A percentile compares a stretch with the other conserved stretches of the same genome.
These are phyloP conservation scores for Laburnicola sp. DNA, from an alignment of 2,329 filamentous ascomycete genomes.

Conservation along the genomic window DNA sequence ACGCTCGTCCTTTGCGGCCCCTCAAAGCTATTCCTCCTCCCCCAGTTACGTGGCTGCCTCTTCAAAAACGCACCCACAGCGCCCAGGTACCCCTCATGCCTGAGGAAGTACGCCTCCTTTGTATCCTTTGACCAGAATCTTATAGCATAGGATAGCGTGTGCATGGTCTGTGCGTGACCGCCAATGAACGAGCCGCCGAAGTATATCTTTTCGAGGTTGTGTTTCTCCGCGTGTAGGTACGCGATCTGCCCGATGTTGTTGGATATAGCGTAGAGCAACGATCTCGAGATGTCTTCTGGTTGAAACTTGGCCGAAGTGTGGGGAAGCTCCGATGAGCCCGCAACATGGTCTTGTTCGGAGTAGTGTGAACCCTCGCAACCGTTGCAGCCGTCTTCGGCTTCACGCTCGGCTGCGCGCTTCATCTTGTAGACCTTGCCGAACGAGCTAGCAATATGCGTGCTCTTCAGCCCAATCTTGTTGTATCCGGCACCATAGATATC, in stretches of 20 bases:
- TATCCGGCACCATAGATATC: slow-evolving; percentile 98
- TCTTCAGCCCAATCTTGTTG: slow-evolving; percentile 93
- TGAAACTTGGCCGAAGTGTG: slow-evolving; percentile 63
- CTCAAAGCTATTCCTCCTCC: slow-evolving; percentile 76
- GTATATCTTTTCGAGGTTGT: slow-evolving; percentile 89
- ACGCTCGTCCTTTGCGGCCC: slow-evolving; percentile 13
- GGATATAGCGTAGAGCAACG: slow-evolving; percentile 86
- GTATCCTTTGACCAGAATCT: slow-evolving; percentile 94
- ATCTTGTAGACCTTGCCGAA: slow-evolving; percentile 97
- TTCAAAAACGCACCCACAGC: slow-evolving; percentile 93
- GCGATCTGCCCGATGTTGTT: slow-evolving; percentile 99
- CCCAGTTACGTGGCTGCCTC: slow-evolving; percentile 88
- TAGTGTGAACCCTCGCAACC: slow-evolving; percentile 49
- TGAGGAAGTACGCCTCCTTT: slow-evolving; percentile 93
- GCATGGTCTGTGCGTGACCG: slow-evolving; percentile 96
- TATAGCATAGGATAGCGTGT: slow-evolving; percentile 94
- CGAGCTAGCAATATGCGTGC: slow-evolving; percentile 90
- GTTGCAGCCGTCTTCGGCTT: slow-evolving; percentile 70
- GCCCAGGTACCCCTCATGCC: slow-evolving; percentile 94
- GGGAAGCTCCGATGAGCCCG: slow-evolving; percentile 33
- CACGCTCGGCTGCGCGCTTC: slow-evolving; percentile 79
- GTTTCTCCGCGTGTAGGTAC: slow-evolving; percentile 94
- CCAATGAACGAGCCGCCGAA: slow-evolving; percentile 97
- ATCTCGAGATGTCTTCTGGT: slow-evolving; percentile 83
- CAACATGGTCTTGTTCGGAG: slow-evolving; percentile 41